These are phyloP conservation scores for Trichoderma sp. DNA, from an alignment of 2,329 filamentous ascomycete species.

Conservation along the genomic window DNA sequence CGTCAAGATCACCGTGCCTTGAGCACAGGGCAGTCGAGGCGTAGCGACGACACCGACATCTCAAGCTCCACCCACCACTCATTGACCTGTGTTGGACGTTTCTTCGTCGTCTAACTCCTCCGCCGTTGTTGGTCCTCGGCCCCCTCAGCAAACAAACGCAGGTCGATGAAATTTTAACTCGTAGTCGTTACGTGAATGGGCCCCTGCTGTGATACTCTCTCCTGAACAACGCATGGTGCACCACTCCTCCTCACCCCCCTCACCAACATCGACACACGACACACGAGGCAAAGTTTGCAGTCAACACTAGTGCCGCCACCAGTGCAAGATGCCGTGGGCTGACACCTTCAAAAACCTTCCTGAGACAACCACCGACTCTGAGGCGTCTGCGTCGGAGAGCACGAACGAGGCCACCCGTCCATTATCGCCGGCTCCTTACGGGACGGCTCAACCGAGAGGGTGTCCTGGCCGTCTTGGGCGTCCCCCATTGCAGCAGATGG, in stretches of 20 bases:
- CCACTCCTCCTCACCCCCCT: neutral
- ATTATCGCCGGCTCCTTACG: conserved; percentile 20
- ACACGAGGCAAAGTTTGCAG: neutral
- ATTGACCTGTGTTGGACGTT: neutral
- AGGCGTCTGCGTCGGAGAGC: conserved; percentile 22
- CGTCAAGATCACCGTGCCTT: neutral
- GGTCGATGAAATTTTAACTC: neutral
- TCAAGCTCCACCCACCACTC: conserved; percentile 15
- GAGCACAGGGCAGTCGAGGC: neutral
- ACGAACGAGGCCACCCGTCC: conserved; percentile 12
- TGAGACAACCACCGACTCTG: neutral
- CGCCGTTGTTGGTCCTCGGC: neutral
- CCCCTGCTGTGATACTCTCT: neutral
- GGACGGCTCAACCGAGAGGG: conserved; percentile 19
- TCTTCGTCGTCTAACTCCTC: neutral
- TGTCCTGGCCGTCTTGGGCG: neutral
- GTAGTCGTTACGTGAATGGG: neutral
- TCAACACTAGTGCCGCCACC: neutral
- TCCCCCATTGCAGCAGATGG: neutral
- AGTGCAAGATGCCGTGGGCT: conserved; percentile 13
- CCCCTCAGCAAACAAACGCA: neutral
- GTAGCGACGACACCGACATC: neutral
- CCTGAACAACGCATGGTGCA: neutral
- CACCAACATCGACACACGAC: neutral
- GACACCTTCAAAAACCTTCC: neutral